These are phyloP conservation scores for Candida palmyrensis DNA, from an alignment of 805 yeast genomes.

Conservation along the genomic window DNA sequence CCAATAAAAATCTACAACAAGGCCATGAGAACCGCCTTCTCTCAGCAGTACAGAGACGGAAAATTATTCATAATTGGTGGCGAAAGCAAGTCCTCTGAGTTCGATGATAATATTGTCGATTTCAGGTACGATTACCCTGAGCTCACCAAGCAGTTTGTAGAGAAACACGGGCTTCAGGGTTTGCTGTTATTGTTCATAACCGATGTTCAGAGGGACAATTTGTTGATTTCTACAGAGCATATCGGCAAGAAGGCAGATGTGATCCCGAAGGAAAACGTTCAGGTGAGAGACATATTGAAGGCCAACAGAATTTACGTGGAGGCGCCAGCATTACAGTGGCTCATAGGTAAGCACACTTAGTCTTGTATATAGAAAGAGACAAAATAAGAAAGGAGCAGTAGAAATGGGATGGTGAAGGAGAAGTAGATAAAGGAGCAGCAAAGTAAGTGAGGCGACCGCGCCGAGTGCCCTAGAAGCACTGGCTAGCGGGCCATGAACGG, in stretches of 20 bases:
- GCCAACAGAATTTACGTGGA: slow-evolving; percentile 76
- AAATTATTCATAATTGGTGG: slow-evolving; percentile 67
- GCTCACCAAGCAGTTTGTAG: slow-evolving; percentile 47
- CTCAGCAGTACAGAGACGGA: slow-evolving; percentile 75
- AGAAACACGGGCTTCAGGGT: slow-evolving; percentile 43
- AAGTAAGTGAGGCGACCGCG: too few relatives aligned
- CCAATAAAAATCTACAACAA: slow-evolving; percentile 67
- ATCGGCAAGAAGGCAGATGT: slow-evolving; percentile 56
- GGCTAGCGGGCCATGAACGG: too few relatives aligned
- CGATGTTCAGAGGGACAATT: slow-evolving; percentile 52
- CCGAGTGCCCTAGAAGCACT: too few relatives aligned
- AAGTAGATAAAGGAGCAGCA: too few relatives aligned
- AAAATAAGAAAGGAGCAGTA: background rate
- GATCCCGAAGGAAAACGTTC: slow-evolving; percentile 69
- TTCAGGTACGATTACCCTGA: slow-evolving; percentile 37
- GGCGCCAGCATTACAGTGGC: slow-evolving; percentile 62
- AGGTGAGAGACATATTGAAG: slow-evolving; percentile 76
- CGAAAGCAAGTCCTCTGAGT: slow-evolving; percentile 23
- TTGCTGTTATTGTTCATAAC: slow-evolving; percentile 67
- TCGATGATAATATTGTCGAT: slow-evolving; percentile 20
- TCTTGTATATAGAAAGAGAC: background rate
- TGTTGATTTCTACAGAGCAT: slow-evolving; percentile 52
- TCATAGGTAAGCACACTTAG: slow-evolving; percentile 28
- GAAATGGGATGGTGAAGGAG: too few relatives aligned
- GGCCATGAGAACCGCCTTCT: slow-evolving; percentile 79